Evolutionary conservation across 257 asterid species (phyloP), one percentile per base, ranked within the genome.

Genomic region (Fraxinus pennsylvanica): DNA sequence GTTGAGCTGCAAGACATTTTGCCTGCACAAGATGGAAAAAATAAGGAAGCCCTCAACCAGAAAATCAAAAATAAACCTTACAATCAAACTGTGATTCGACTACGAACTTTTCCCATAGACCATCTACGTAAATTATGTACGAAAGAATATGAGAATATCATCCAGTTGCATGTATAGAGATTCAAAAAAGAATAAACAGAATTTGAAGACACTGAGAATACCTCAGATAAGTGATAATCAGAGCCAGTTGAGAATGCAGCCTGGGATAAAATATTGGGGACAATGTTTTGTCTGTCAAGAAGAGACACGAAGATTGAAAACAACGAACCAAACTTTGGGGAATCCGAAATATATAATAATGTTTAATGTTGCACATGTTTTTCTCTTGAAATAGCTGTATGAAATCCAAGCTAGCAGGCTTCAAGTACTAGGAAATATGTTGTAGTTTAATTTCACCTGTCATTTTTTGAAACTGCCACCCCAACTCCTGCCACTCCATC

Each of bases 1-100:
- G 7, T 29, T 35, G 33, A 36, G 29, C 65, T 32, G 57, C 74
- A 45, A 45, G 43, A 32, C 78, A 79, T 78, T 21, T 73, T 65
- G 57, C 57, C 21, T 47, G n/a, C 57, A 47, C n/a, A 47, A 47
- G n/a, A 47, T 6, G 14, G 0, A 12, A 47, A 47, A 35, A 35
- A 35, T 38, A 38, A 10, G 43, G 43, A 38, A 38, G 10, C 43
- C 43, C 10, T 6, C 1, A 39, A 39, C 9, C 45, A 39, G 45
- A 39, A 39, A 39, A 39, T 39, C 45, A 39, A 39, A 35, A 39
- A 39, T 39, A 38, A 4, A 15, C 15, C 7, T 5, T 14, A 50
- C 1, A 17, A 50, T 50, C 61, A 14, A 4, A 4, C 2, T 17
- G 21, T 50, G 2, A 50, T 14, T 50, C 61, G 21, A 50, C 2